phyloP scores from a whole-genome alignment of 305 asterid species.

The Rubia occidens region DNA sequence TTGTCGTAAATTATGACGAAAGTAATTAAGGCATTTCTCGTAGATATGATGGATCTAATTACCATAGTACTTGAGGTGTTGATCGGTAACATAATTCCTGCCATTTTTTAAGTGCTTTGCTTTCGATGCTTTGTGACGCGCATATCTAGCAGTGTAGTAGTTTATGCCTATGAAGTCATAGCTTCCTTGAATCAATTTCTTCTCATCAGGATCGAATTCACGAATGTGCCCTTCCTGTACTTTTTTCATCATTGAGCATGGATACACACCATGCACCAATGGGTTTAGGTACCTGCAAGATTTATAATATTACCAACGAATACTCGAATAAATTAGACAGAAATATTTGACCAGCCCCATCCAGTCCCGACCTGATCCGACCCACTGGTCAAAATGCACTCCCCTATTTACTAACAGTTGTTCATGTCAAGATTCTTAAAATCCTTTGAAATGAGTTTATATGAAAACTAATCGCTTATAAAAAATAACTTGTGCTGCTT shows the following conservation, averaged over 20 bases:
- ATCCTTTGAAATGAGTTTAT: no score
- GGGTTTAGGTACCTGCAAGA: neutral
- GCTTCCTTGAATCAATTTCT: neutral
- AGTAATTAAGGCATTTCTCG: no score
- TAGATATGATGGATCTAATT: neutral
- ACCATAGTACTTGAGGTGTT: neutral
- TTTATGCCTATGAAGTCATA: conserved; percentile 2
- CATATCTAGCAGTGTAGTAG: conserved; percentile 1
- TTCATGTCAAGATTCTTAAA: no score
- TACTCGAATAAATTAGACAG: no score
- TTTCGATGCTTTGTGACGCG: neutral
- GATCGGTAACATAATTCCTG: neutral
- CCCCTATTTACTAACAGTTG: no score
- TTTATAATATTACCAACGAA: no score
- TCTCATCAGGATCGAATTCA: neutral
- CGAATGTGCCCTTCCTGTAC: neutral
- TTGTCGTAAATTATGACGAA: neutral
- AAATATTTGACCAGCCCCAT: no score
- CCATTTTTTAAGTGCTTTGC: neutral
- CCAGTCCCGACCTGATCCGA: no score
- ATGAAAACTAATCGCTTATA: no score
- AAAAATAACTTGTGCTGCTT: no score
- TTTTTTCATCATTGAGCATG: neutral
- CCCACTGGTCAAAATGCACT: no score
- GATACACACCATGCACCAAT: neutral